A percentile compares a stretch with the other conserved stretches of the same genome.
phyloP scores from a whole-genome alignment of 176 grass and related monocot genomes.

The Secale cereale region DNA sequence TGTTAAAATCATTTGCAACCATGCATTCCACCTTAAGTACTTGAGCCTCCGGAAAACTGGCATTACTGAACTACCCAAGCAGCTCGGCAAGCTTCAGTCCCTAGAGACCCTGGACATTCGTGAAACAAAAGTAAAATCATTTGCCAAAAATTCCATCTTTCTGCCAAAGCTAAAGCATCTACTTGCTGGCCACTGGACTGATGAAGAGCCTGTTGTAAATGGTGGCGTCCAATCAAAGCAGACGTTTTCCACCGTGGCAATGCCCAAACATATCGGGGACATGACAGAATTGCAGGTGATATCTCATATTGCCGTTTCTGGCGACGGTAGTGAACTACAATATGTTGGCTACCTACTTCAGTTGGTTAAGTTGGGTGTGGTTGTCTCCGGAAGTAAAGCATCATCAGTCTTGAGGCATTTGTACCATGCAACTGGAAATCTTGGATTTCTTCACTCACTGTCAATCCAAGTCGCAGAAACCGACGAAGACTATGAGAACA shows the following conservation, averaged over 20 bases:
- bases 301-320: background rate
- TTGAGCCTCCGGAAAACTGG: too few relatives aligned
- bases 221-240: too few relatives aligned
- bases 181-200: background rate
- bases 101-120: conserved; percentile 24
- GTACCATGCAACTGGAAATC: background rate
- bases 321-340: background rate
- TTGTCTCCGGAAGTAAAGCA: too few relatives aligned
- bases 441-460: background rate
- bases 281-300: background rate
- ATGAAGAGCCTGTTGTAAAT: background rate
- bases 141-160: background rate
- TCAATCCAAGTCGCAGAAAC: background rate
- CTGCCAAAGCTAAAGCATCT: conserved; percentile 13
- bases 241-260: background rate
- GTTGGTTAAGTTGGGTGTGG: background rate
- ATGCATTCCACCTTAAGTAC: too few relatives aligned
- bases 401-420: background rate
- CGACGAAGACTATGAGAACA: too few relatives aligned
- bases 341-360: background rate
- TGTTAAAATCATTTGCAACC: too few relatives aligned
- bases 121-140: background rate
- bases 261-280: background rate
- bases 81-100: background rate
- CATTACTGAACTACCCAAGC: background rate